Conservation (phyloP, 495 filamentous ascomycete species). For the Tuber magnatum region DNA sequence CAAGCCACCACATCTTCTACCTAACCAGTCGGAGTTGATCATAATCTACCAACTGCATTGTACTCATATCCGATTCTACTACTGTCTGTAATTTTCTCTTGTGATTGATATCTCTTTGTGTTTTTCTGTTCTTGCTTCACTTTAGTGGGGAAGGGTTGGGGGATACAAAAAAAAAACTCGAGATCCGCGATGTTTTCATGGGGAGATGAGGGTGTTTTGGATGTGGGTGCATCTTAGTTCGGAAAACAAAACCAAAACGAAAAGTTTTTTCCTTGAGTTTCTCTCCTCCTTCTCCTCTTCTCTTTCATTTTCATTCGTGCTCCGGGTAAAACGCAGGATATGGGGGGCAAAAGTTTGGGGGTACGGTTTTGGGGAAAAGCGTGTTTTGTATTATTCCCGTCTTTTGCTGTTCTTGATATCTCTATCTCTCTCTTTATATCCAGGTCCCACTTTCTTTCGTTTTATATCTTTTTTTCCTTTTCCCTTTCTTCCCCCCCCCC, state of each 20-base stretch:
- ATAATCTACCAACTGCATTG: background rate
- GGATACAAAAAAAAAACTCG: background rate
- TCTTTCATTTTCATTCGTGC: constrained; percentile 10
- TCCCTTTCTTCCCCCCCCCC: background rate
- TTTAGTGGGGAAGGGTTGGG: background rate
- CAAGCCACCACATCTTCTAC: constrained; percentile 22
- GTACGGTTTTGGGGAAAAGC: constrained; percentile 7
- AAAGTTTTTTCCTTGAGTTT: constrained; percentile 28
- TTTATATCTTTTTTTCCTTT: background rate
- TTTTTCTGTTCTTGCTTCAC: constrained; percentile 3
- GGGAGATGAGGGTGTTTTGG: background rate
- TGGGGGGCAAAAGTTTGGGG: constrained; percentile 5
- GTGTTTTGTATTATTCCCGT: constrained; percentile 7
- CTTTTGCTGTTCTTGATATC: constrained; percentile 12
- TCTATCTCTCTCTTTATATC: constrained; percentile 1
- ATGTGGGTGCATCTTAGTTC: background rate
- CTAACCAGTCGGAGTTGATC: constrained; percentile 7
- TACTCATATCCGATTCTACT: constrained; percentile 5
- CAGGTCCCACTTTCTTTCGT: constrained; percentile 1
- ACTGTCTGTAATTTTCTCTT: constrained; percentile 10
- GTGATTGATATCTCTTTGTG: constrained; percentile 3
- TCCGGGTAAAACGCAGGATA: constrained; percentile 10
- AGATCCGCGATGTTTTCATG: background rate
- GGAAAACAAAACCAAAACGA: constrained; percentile 1
- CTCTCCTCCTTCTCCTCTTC: constrained; percentile 12